Conservation (phyloP, 306 rosid genomes). For the Sindora glabra region DNA sequence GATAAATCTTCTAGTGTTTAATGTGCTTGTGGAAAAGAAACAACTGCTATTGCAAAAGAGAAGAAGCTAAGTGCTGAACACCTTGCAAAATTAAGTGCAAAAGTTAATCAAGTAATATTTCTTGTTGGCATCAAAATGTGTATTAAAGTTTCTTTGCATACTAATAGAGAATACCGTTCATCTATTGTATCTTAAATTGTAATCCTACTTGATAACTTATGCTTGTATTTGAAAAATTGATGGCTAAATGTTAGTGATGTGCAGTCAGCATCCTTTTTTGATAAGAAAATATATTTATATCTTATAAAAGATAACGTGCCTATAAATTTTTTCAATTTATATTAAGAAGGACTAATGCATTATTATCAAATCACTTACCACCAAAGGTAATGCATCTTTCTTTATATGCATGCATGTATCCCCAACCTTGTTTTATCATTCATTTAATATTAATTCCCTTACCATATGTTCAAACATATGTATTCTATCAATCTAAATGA, state of each 20-base stretch:
- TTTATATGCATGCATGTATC: conserved; percentile 10
- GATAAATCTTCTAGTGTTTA: too few species aligned
- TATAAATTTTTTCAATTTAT: conserved; percentile 63
- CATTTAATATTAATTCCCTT: conserved; percentile 1
- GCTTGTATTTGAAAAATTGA: background rate
- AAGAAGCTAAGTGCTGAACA: conserved; percentile 80
- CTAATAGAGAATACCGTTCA: conserved; percentile 9
- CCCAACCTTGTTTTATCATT: background rate
- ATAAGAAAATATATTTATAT: conserved; percentile 6
- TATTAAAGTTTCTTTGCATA: background rate
- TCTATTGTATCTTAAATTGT: conserved; percentile 8
- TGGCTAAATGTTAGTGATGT: conserved; percentile 6
- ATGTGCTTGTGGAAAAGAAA: conserved; percentile 95
- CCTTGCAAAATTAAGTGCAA: conserved; percentile 69
- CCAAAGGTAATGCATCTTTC: conserved; percentile 63
- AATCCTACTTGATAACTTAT: too few species aligned
- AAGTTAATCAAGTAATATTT: conserved; percentile 65
- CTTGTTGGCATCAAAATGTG: conserved; percentile 1
- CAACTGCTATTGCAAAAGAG: conserved; percentile 65
- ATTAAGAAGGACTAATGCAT: conserved; percentile 81
- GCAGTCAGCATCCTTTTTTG: conserved; percentile 7
- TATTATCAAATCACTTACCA: conserved; percentile 88
- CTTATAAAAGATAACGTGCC: conserved; percentile 14
- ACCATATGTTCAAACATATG: too few species aligned
- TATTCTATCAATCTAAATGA: too few species aligned